Percentiles rank a stretch among this genome's conserved stretches.
Evolutionary conservation across 2,329 filamentous ascomycete species (phyloP).

Genomic region (Ustulina deusta): DNA sequence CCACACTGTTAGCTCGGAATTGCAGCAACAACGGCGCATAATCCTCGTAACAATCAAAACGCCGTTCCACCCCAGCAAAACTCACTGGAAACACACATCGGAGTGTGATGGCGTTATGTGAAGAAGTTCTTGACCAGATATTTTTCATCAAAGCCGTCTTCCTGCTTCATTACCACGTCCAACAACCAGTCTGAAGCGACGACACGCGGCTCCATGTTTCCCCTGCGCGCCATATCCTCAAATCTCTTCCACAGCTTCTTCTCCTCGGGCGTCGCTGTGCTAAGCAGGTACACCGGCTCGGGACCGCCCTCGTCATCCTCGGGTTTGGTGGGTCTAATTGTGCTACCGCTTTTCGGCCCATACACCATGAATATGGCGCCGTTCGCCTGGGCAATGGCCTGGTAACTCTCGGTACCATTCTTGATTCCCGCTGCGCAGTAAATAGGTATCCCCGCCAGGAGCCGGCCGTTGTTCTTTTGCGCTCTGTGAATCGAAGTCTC

Average conservation of each 20-base stretch:
- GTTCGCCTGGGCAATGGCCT: conserved; percentile 87
- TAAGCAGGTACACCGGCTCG: conserved; percentile 86
- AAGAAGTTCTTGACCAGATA: conserved; percentile 67
- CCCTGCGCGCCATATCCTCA: conserved; percentile 78
- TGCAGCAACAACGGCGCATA: conserved; percentile 4
- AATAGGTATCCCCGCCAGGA: conserved; percentile 80
- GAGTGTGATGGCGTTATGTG: conserved; percentile 37
- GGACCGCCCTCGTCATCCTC: conserved; percentile 72
- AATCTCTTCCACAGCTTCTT: conserved; percentile 83
- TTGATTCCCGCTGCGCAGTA: conserved; percentile 86
- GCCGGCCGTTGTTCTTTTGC: conserved; percentile 77
- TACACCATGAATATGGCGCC: conserved; percentile 86
- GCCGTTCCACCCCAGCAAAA: conserved; percentile 37
- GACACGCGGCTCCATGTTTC: conserved; percentile 83
- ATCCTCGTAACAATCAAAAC: conserved; percentile 28
- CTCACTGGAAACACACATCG: background rate
- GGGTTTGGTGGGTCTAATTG: conserved; percentile 71
- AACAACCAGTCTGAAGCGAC: conserved; percentile 91
- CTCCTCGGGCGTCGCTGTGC: conserved; percentile 74
- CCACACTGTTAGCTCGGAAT: conserved; percentile 9
- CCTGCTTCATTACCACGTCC: conserved; percentile 88
- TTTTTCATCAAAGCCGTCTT: conserved; percentile 74
- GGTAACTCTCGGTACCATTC: conserved; percentile 86
- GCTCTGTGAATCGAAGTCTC: conserved; percentile 76
- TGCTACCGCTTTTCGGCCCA: conserved; percentile 76